These are phyloP conservation scores for Curvularia verruculosa DNA, from an alignment of 2,329 filamentous ascomycete genomes.

Conservation along the genomic window DNA sequence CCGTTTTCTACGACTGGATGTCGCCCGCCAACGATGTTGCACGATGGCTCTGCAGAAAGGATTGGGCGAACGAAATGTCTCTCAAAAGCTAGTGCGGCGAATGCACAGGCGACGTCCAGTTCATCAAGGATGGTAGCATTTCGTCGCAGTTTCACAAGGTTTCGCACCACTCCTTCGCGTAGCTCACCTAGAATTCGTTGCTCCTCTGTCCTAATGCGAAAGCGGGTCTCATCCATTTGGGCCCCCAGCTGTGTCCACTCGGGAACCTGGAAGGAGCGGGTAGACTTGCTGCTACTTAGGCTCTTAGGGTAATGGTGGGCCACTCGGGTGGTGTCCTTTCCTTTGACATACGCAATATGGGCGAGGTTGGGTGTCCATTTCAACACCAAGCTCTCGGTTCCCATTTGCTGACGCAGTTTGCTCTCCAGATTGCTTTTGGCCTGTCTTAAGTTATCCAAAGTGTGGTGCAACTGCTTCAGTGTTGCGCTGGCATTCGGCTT, in stretches of 20 bases:
- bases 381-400: slow-evolving; percentile 65
- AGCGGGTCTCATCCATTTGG: slow-evolving; percentile 75
- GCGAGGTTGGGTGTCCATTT: slow-evolving; percentile 87
- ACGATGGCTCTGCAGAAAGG: slow-evolving; percentile 66
- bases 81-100: slow-evolving; percentile 78
- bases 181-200: slow-evolving; percentile 77
- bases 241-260: slow-evolving; percentile 85
- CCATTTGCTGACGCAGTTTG: slow-evolving; percentile 65
- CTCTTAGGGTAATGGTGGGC: slow-evolving; percentile 54
- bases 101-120: slow-evolving; percentile 86
- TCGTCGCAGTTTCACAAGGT: slow-evolving; percentile 82
- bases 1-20: slow-evolving; percentile 92
- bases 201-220: slow-evolving; percentile 84
- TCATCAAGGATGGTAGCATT: slow-evolving; percentile 94
- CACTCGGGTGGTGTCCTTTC: slow-evolving; percentile 65
- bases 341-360: slow-evolving; percentile 89
- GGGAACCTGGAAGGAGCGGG: slow-evolving; percentile 80
- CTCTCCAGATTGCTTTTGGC: slow-evolving; percentile 68
- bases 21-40: slow-evolving; percentile 82
- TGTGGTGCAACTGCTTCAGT: slow-evolving; percentile 70
- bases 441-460: slow-evolving; percentile 64
- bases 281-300: slow-evolving; percentile 81
- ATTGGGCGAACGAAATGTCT: slow-evolving; percentile 75
- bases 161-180: slow-evolving; percentile 76
- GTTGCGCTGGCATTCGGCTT: slow-evolving; percentile 67